These are phyloP conservation scores for Monilinia fructicola DNA, from an alignment of 2,329 filamentous ascomycete species.

Conservation along the genomic window DNA sequence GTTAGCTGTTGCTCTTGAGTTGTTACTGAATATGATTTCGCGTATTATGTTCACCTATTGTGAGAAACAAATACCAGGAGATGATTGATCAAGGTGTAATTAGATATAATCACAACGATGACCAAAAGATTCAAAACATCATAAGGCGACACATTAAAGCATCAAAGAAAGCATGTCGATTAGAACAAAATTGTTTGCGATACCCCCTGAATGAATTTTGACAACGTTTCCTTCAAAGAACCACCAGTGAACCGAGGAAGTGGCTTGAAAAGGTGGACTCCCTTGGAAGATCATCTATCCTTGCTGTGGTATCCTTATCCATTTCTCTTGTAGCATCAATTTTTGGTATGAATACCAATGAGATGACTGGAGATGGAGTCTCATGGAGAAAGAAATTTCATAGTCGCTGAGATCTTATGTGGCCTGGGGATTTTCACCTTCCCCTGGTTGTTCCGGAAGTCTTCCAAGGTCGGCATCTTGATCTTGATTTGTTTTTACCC, in stretches of 20 bases:
- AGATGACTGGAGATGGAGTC: background rate
- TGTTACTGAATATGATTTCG: too few relatives aligned
- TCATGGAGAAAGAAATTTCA: background rate
- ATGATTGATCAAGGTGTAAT: conserved; percentile 26
- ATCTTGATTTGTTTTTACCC: background rate
- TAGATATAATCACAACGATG: background rate
- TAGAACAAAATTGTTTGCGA: background rate
- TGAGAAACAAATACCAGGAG: background rate
- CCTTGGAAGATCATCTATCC: background rate
- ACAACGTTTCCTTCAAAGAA: background rate
- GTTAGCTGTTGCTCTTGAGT: too few relatives aligned
- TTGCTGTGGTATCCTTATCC: conserved; percentile 1
- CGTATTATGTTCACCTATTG: too few relatives aligned
- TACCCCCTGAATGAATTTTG: background rate
- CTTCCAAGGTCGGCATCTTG: background rate
- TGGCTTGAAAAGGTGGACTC: background rate
- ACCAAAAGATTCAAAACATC: background rate
- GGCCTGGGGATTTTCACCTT: background rate
- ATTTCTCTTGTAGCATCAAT: background rate
- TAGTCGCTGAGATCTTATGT: background rate
- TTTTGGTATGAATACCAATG: conserved; percentile 9
- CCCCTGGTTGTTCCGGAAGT: background rate
- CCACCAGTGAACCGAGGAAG: too few relatives aligned
- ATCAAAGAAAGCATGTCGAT: background rate
- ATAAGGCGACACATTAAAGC: background rate